phyloP scores from a whole-genome alignment of 441 rosid species.

The Croton laevigatus region DNA sequence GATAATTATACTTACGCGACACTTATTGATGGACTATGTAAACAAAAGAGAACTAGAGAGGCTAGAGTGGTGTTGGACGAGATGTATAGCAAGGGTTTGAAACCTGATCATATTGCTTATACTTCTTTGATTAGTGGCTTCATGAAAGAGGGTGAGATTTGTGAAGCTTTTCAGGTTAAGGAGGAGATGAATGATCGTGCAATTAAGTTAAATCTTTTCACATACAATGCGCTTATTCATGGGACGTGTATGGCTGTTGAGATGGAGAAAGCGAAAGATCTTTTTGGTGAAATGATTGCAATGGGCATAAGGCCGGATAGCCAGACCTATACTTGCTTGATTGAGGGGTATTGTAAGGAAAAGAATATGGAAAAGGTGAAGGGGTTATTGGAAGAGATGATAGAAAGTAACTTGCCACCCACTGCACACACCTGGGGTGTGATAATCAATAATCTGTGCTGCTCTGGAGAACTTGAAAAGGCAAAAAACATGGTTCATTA shows the following conservation, averaged over 20 bases:
- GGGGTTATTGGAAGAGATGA: constrained; percentile 58
- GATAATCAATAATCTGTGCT: constrained; percentile 56
- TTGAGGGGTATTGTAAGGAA: constrained; percentile 52
- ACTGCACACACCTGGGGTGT: constrained; percentile 42
- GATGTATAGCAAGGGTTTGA: constrained; percentile 53
- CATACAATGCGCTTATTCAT: constrained; percentile 48
- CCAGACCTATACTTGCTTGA: constrained; percentile 53
- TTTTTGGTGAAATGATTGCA: constrained; percentile 59
- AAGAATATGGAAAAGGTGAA: constrained; percentile 35
- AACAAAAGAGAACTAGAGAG: constrained; percentile 47
- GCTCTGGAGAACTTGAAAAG: constrained; percentile 44
- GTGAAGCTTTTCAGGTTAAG: constrained; percentile 51
- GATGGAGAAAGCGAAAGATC: constrained; percentile 52
- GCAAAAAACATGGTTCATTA: constrained; percentile 49
- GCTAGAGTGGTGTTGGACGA: constrained; percentile 53
- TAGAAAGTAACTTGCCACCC: constrained; percentile 47
- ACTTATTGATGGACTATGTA: constrained; percentile 60
- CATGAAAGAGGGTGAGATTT: constrained; percentile 56
- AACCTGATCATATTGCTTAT: constrained; percentile 42
- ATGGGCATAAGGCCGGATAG: constrained; percentile 53
- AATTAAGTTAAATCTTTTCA: constrained; percentile 33
- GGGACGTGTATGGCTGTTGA: constrained; percentile 59
- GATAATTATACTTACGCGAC: constrained; percentile 40
- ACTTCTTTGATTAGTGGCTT: constrained; percentile 53
- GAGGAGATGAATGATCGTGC: constrained; percentile 62